phyloP scores from a whole-genome alignment of 257 asterid species.

The Linderniella brevidens region DNA sequence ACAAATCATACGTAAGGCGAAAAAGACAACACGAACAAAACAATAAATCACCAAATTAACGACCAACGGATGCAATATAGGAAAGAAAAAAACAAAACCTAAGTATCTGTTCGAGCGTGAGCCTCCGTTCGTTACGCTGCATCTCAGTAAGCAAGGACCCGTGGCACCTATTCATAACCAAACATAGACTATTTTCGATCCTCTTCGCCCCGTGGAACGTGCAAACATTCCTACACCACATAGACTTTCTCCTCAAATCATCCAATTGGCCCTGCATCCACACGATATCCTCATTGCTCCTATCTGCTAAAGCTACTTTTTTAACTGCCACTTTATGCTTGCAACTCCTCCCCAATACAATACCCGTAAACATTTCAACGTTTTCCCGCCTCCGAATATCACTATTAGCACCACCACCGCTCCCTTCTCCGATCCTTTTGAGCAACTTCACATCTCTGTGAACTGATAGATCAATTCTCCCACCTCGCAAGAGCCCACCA shows the following conservation, averaged over 20 bases:
- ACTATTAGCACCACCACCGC: conserved; percentile 14
- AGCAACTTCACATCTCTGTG: conserved; percentile 61
- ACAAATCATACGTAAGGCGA: conserved; percentile 1
- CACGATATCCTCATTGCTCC: conserved; percentile 35
- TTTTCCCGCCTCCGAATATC: conserved; percentile 11
- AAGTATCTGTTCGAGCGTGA: conserved; percentile 90
- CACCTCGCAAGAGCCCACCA: conserved; percentile 22
- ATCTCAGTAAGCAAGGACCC: conserved; percentile 83
- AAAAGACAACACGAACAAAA: conserved; percentile 1
- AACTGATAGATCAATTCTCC: conserved; percentile 48
- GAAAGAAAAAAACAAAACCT: conserved; percentile 25
- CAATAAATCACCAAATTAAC: conserved; percentile 1
- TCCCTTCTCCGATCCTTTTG: conserved; percentile 53
- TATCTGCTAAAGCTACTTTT: conserved; percentile 48
- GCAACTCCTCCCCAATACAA: conserved; percentile 37
- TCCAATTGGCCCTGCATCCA: conserved; percentile 92
- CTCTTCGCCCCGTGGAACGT: conserved; percentile 73
- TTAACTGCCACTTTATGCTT: conserved; percentile 76
- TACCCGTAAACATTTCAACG: conserved; percentile 66
- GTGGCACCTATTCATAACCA: conserved; percentile 82
- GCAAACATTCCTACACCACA: conserved; percentile 97
- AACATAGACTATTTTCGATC: conserved; percentile 48
- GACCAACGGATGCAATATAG: conserved; percentile 5
- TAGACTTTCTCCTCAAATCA: conserved; percentile 63
- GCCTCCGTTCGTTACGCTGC: conserved; percentile 82